Base-by-base conservation (phyloP, 805 yeast species). In the Wickerhamomyces xylosicus region DNA sequence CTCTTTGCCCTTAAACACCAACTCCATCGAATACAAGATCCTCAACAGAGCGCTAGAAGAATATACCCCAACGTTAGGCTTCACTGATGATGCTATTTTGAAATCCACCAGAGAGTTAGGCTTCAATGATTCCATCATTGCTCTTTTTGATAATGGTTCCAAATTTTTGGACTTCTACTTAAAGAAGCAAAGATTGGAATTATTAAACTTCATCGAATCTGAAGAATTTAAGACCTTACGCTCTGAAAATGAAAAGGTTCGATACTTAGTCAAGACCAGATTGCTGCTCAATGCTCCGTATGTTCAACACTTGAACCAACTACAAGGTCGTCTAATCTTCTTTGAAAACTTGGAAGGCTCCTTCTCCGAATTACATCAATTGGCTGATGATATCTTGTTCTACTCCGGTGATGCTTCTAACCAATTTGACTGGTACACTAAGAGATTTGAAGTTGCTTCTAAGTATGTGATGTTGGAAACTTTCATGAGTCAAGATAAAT, bases 351-450 rank as follows among this genome's bases (percentile, higher is more conserved):
- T 80, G 25, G 49, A 62, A 9, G 56, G 64, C 21, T 74, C 92
- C 0, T 49, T 83, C 37, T 72, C 71, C 29, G 94, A 85, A 52
- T 69, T 92, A 41, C 82, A 78, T 48, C 70, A 74, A 38, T 66
- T 89, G 40, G 70, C 86, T 11, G 97, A 90, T 61, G 97, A 92
- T 54, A 68, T 90, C 42, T 73, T 85, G 34, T 86, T 62, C 58
- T 77, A 74, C 48, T 77, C 95, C 0, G 92, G 89, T 10, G 97
- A 89, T 54, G 53, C 59, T 38, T 72, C 92, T 17, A 77, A 77
- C 47, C 95, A 86, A 57, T 79, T 83, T 56, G 81, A 85, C 3
- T 90, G 98, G 98, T 90, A 90, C 58, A 66, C 94, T n/a, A 84
- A 87, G 54, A 67, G 98, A 47, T 63, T 81, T 14, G 71, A 83